Evolutionary conservation across 257 asterid genomes (phyloP), one percentile per base, ranked within the genome.

Genomic region (Cinchona pubescens): DNA sequence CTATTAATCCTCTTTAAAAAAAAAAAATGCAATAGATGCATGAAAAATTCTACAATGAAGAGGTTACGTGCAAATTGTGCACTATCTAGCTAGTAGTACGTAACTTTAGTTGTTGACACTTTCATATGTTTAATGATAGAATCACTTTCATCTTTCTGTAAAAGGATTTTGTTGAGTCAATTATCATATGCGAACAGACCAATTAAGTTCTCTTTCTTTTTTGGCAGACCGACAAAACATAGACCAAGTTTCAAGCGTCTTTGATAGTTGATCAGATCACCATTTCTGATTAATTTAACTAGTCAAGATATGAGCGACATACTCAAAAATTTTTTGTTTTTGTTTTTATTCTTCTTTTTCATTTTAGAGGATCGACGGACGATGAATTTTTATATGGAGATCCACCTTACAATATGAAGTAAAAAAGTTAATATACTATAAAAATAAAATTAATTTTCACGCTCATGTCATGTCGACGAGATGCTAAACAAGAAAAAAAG

Each of bases 111-210:
- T 21, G 29, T 53, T 21, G 29, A 53, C 60, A 53, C 25, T 21
- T 21, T 15, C 3, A 63, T 3, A 27, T 64, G 7, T 18, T 53
- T 72, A 49, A 30, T 35, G 1, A 63, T 61, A 29, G 25, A 64
- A 53, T 78, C 34, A 12, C 60, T 78, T 51, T 71, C 77, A 40
- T 38, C 42, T 40, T 64, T 71, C 23, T n/a, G 30, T 25, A 63
- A 65, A 58, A 71, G 68, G 58, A 43, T 21, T 59, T 78, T 78
- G 18, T 14, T 63, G 38, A 40, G 62, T 51, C 73, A 48, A 51
- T 71, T 51, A 46, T 61, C 66, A 7, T 48, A 25, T 46, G 6
- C 34, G 3, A 10, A n/a, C 27, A 63, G 71, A 45, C 49, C 75
- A 71, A 63, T 6, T 40, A n/a, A n/a, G n/a, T 72, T 64, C 63